Evolutionary conservation across 2,329 filamentous ascomycete species (phyloP).

Genomic region (Biscogniauxia sp.): DNA sequence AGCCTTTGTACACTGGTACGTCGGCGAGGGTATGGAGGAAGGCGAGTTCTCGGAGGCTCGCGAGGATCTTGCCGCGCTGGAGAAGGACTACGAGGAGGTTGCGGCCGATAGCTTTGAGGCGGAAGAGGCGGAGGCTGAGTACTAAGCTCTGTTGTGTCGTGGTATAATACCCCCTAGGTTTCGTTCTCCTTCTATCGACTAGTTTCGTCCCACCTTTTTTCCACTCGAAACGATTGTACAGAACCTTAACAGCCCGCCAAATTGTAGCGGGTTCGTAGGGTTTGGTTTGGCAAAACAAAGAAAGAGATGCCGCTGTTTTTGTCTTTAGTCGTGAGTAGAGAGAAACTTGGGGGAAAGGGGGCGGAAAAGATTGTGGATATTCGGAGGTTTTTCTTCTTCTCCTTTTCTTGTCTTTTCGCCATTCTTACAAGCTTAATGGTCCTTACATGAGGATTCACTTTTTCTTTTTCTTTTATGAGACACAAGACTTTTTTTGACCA

Average conservation of each 20-base stretch:
- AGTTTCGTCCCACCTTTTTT: constrained; percentile 5
- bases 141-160: constrained; percentile 54
- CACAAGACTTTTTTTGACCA: too few relatives aligned
- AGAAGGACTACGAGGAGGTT: constrained; percentile 87
- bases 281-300: constrained; percentile 10
- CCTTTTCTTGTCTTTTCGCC: too few relatives aligned
- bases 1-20: constrained; percentile 76
- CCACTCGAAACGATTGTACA: constrained; percentile 5
- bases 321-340: constrained; percentile 13
- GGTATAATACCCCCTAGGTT: constrained; percentile 28
- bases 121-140: constrained; percentile 70
- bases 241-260: neutral
- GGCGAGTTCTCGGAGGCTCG: constrained; percentile 86
- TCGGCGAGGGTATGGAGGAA: constrained; percentile 90
- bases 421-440: too few relatives aligned
- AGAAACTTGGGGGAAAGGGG: neutral
- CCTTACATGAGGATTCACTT: too few relatives aligned
- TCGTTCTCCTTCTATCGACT: constrained; percentile 13
- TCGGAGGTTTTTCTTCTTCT: too few relatives aligned
- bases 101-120: constrained; percentile 68
- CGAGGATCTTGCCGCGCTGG: constrained; percentile 79
- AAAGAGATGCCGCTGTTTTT: constrained; percentile 4
- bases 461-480: too few relatives aligned
- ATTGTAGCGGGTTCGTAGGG: constrained; percentile 6
- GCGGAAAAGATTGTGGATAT: neutral